These are phyloP conservation scores for Xylariaceae sp. DNA, from an alignment of 2,329 filamentous ascomycete genomes.

Conservation along the genomic window DNA sequence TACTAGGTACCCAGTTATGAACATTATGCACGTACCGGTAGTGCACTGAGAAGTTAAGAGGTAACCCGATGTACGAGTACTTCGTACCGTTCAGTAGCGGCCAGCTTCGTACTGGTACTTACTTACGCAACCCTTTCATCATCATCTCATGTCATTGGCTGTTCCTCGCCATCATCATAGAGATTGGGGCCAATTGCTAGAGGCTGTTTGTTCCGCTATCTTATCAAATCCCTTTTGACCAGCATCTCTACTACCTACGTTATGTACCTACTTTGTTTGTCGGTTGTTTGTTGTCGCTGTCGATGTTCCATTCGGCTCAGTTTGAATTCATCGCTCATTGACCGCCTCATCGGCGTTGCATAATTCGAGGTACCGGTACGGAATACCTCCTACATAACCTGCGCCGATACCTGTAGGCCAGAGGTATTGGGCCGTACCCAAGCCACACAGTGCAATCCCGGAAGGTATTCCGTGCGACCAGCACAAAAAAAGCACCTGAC, in stretches of 20 bases:
- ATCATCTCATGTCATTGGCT: conserved; percentile 6
- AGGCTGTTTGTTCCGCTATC: background rate
- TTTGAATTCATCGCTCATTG: background rate
- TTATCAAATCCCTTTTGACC: background rate
- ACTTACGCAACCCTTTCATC: conserved; percentile 15
- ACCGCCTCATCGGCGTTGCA: background rate
- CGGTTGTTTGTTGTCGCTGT: background rate
- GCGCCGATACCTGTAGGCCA: background rate
- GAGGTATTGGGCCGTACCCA: background rate
- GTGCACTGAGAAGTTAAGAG: too few relatives aligned
- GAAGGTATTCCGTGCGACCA: background rate
- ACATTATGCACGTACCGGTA: too few relatives aligned
- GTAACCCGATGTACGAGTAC: too few relatives aligned
- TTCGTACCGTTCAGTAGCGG: too few relatives aligned
- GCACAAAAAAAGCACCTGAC: conserved; percentile 5
- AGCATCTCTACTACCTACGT: background rate
- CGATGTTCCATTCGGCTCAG: background rate
- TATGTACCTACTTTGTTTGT: background rate
- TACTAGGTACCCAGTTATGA: too few relatives aligned
- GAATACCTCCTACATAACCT: background rate
- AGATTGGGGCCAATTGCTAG: background rate
- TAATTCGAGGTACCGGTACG: background rate
- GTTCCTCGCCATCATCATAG: conserved; percentile 1
- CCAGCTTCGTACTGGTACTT: background rate
- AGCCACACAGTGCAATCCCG: background rate